Evolutionary conservation across 2,329 filamentous ascomycete species (phyloP), one percentile per base, ranked within the genome.

Genomic region (Chrysoporthe austroafricana): DNA sequence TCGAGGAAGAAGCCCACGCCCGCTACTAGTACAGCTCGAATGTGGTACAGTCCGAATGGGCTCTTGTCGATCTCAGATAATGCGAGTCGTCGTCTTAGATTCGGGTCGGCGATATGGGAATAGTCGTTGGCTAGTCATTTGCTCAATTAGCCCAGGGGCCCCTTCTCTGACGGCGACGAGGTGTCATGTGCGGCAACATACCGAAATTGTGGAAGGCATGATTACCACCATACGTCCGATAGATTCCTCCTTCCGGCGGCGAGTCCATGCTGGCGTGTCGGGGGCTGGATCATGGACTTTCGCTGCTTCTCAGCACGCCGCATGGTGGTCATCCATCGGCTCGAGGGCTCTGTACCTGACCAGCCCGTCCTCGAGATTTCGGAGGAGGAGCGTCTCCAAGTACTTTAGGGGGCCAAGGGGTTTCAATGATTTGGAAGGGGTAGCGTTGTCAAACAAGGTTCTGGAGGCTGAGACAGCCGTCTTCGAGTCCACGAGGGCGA

Each of bases 1-100:
- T 94, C 92, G 59, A 92, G 90, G 76, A 95, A 93, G 82, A 96
- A 95, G 63, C 92, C 92, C 68, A 93, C 89, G 61, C 92, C 92
- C 36, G 92, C 91, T 2, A 95, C 91, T 7, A 91, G 78, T 3
- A 93, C 85, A 65, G 91, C 90, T 59, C 91, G 87, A 36, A 94
- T 83, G 79, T 94, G 91, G 77, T 92, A 91, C 81, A 90, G 87
- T 72, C 91, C 89, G 74, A 94, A 93, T 0, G 88, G 88, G 3
- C 91, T 89, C 80, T 92, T 91, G 81, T 94, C 91, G 72, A 94
- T 92, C 74, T 94, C 90, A 11, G 91, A 90, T 66, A 95, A 85
- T 34, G 92, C 92, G 67, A 92, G 85, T 66, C 91, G 87, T 71
- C 92, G 85, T 65, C 91, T 87, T 73, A 94, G 85, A 73, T 93